Evolutionary conservation across 2,329 filamentous ascomycete genomes (phyloP).

Genomic region (Geosmithia morbida): DNA sequence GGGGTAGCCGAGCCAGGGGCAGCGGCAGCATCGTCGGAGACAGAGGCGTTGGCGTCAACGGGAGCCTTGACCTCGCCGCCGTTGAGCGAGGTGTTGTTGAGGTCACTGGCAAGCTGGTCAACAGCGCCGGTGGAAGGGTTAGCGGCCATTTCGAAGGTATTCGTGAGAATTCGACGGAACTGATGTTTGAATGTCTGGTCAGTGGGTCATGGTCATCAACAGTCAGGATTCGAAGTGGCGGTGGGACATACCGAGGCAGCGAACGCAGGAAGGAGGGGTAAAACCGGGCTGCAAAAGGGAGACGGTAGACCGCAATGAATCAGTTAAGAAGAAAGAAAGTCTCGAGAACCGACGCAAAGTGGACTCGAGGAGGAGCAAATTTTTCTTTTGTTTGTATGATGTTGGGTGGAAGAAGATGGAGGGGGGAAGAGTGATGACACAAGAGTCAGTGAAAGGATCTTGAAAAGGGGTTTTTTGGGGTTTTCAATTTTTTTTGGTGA

Average conservation of each 20-base stretch:
- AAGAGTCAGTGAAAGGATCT: not conserved
- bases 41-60: conserved; percentile 60
- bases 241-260: not conserved
- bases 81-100: conserved; percentile 57
- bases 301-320: conserved; percentile 6
- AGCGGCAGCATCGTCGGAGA: conserved; percentile 42
- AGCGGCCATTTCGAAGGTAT: conserved; percentile 40
- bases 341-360: conserved; percentile 9
- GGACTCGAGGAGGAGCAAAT: conserved; percentile 8
- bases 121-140: conserved; percentile 45
- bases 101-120: conserved; percentile 71
- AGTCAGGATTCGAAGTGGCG: not conserved
- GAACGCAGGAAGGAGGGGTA: not conserved
- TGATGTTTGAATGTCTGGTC: conserved; percentile 1
- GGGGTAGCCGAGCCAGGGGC: conserved; percentile 61
- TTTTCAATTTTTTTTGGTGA: conserved; percentile 48
- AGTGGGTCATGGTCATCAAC: conserved; percentile 3
- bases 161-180: conserved; percentile 4
- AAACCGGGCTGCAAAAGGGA: not conserved
- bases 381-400: not conserved
- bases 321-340: conserved; percentile 8
- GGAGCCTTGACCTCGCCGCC: conserved; percentile 52
- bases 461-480: conserved; percentile 37
- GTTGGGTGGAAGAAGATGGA: not conserved
- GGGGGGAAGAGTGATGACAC: not conserved